A percentile compares a stretch with the other conserved stretches of the same genome.
Evolutionary conservation across 495 filamentous ascomycete species (phyloP).

Genomic region (Acidomyces sp.): DNA sequence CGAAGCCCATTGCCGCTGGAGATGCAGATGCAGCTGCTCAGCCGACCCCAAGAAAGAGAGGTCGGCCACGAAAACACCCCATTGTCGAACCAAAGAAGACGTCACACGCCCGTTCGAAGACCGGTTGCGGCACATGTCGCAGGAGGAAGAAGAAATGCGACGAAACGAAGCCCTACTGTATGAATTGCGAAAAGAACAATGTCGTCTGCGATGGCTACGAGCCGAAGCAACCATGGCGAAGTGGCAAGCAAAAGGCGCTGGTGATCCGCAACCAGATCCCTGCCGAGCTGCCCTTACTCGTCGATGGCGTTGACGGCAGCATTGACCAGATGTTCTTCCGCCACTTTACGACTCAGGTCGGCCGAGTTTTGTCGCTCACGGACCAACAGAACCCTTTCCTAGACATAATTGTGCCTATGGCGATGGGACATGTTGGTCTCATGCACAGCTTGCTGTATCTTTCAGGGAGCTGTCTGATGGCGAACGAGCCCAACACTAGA

Average conservation of each 20-base stretch:
- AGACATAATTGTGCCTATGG: constrained; percentile 75
- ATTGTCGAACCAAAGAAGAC: constrained; percentile 47
- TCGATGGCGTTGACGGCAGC: constrained; percentile 75
- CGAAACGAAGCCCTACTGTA: constrained; percentile 78
- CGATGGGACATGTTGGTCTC: constrained; percentile 65
- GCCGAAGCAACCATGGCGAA: constrained; percentile 77
- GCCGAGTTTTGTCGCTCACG: constrained; percentile 68
- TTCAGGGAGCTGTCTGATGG: constrained; percentile 64
- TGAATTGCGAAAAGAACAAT: constrained; percentile 79
- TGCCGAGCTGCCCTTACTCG: constrained; percentile 60
- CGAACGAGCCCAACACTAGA: constrained; percentile 34
- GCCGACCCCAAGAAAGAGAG: constrained; percentile 42
- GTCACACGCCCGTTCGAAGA: constrained; percentile 84
- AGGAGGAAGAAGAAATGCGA: constrained; percentile 96
- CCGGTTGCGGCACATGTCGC: constrained; percentile 83
- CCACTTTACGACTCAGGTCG: constrained; percentile 72
- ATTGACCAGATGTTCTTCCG: constrained; percentile 75
- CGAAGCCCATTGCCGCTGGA: constrained; percentile 14
- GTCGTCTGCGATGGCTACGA: constrained; percentile 88
- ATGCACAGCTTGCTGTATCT: constrained; percentile 90
- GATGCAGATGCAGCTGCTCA: constrained; percentile 16
- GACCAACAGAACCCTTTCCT: constrained; percentile 83
- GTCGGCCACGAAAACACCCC: constrained; percentile 76
- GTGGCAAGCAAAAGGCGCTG: constrained; percentile 52
- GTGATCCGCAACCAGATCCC: constrained; percentile 21